These are phyloP conservation scores for Ensete glaucum DNA, from an alignment of 176 grass and related monocot species.

Conservation along the genomic window DNA sequence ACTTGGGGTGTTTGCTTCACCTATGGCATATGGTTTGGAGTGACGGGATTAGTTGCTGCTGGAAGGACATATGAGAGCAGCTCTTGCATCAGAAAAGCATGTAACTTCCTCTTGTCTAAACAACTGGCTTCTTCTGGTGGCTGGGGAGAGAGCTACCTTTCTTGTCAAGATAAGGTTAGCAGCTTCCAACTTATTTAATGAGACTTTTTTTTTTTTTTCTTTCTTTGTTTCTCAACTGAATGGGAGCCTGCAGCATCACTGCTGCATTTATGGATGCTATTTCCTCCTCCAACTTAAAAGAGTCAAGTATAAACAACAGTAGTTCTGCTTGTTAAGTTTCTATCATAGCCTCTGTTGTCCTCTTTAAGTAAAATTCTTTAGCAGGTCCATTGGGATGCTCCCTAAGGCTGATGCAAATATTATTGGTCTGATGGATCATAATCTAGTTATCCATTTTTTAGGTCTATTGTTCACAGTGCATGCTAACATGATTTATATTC, in stretches of 20 bases:
- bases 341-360: not conserved
- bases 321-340: not conserved
- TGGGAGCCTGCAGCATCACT: not conserved
- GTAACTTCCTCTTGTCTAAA: conserved; percentile 78
- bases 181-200: conserved; percentile 1
- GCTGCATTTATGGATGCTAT: not conserved
- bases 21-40: conserved; percentile 83
- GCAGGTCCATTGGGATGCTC: not conserved
- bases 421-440: not conserved
- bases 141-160: conserved; percentile 98
- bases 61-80: conserved; percentile 63
- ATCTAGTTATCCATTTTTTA: no score
- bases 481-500: no score
- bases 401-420: not conserved
- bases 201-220: no score
- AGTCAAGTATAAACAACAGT: not conserved
- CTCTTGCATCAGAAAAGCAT: conserved; percentile 62
- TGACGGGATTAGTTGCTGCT: conserved; percentile 64
- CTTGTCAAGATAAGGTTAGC: conserved; percentile 79
- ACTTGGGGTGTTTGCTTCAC: conserved; percentile 97
- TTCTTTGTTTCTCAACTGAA: not conserved
- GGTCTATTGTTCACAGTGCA: no score
- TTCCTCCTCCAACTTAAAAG: not conserved
- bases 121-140: conserved; percentile 79
- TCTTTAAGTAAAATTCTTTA: not conserved